phyloP scores from a whole-genome alignment of 1,284 basidiomycete genomes.

The Ceraceosorus bombacis region DNA sequence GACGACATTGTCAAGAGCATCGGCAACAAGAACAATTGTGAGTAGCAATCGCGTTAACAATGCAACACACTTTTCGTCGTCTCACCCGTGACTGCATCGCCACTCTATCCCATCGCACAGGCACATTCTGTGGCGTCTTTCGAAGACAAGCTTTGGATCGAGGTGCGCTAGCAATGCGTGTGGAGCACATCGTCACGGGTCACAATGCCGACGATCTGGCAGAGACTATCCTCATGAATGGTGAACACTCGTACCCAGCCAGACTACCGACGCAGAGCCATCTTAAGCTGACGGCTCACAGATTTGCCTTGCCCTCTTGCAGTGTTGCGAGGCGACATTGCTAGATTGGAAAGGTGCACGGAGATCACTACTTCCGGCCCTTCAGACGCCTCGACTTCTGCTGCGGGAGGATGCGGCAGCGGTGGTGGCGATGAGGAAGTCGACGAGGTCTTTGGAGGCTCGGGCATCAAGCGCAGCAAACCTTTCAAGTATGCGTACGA shows the following conservation, averaged over 20 bases:
- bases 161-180: slow-evolving; percentile 76
- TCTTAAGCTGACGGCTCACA: not conserved
- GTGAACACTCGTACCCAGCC: slow-evolving; percentile 53
- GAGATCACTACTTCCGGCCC: slow-evolving; percentile 77
- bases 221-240: slow-evolving; percentile 98
- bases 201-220: slow-evolving; percentile 99
- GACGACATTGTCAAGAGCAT: slow-evolving; percentile 87
- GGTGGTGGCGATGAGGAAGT: slow-evolving; percentile 9
- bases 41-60: slow-evolving; percentile 11
- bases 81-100: not conserved
- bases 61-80: not conserved
- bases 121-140: slow-evolving; percentile 96
- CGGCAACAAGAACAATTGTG: slow-evolving; percentile 93
- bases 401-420: slow-evolving; percentile 19
- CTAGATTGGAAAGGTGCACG: slow-evolving; percentile 84
- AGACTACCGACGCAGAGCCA: not conserved
- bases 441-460: slow-evolving; percentile 14
- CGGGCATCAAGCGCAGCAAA: slow-evolving; percentile 86
- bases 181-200: slow-evolving; percentile 97
- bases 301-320: slow-evolving; percentile 2
- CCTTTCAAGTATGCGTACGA: slow-evolving; percentile 98
- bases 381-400: not conserved
- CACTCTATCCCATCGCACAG: slow-evolving; percentile 26
- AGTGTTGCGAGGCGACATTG: slow-evolving; percentile 97
- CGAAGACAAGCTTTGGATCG: slow-evolving; percentile 89